Evolutionary conservation across 179 eudicot species (phyloP), one percentile per base, ranked within the genome.

Genomic region (Silene noctiflora): DNA sequence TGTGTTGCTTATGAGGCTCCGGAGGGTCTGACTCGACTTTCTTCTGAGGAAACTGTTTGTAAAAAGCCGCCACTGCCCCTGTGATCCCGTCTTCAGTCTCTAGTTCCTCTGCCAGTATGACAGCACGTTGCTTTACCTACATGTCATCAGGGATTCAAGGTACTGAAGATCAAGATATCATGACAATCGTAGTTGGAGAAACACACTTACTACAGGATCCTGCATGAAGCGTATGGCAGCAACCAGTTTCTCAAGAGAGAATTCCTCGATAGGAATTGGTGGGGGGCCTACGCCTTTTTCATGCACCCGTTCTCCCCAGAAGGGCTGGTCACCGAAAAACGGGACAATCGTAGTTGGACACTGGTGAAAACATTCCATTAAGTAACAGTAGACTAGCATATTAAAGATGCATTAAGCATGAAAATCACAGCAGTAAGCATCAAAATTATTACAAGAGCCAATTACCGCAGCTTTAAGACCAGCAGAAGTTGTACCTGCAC

Each of bases 401-500:
- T 8, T 39, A 39, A 0, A 39, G 29, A 51, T 6, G 73, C 11
- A 25, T 17, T 19, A 64, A 51, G 19, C 44, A 74, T 62, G 21
- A n/a, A 69, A 67, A 1, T n/a, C 51, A 1, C 17, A 39, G 58
- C 58, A 44, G 1, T 42, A 20, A 59, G 8, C 59, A 55, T 66
- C 31, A n/a, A 17, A 31, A 51, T 35, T 42, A 68, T 60, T 71
- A 62, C 66, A 84, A 39, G 29, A 29, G 74, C 16, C 74, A 71
- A 16, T 70, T 69, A 90, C 97, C 84, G 93, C 96, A 77, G 97
- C 97, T 85, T 86, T 92, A 69, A 92, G 91, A 77, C 97, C 95
- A 78, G 95, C 97, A 78, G 97, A 93, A 61, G 97, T 92, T 76
- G 97, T 92, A 76, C 97, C 97, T 51, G 97, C 97, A 80, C 97